Percentiles rank a stretch among this genome's conserved stretches.
These are phyloP conservation scores for Coccomyxa sp. DNA, from an alignment of 139 green algal species.

Conservation along the genomic window DNA sequence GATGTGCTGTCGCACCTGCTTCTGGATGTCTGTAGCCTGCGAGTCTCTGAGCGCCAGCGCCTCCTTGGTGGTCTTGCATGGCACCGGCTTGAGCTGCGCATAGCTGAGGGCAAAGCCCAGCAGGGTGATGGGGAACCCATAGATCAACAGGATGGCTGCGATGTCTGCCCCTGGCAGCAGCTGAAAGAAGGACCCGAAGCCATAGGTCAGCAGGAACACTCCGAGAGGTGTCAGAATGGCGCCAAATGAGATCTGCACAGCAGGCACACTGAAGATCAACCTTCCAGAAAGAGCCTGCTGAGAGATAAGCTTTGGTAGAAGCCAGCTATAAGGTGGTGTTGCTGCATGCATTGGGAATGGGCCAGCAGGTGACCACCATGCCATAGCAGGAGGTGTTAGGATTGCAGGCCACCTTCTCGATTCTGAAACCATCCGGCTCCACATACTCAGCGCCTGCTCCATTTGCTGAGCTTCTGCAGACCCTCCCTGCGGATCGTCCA, in stretches of 20 bases:
- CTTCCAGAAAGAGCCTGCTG: too few relatives aligned
- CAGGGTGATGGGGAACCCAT: conserved; percentile 93
- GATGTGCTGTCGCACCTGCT: conserved; percentile 59
- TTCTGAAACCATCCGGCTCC: not conserved
- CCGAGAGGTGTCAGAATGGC: conserved; percentile 78
- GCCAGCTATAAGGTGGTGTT: not conserved
- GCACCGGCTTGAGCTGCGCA: conserved; percentile 80
- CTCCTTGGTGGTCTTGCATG: conserved; percentile 65
- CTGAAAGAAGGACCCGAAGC: conserved; percentile 92
- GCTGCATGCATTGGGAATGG: not conserved
- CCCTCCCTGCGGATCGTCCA: too few relatives aligned
- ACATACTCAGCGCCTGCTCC: not conserved
- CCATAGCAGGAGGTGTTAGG: not conserved
- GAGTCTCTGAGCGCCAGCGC: conserved; percentile 69
- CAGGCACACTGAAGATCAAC: not conserved
- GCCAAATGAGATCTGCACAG: conserved; percentile 75
- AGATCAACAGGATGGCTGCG: conserved; percentile 91
- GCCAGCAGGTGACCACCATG: not conserved
- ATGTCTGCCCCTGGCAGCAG: conserved; percentile 85
- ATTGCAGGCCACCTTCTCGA: not conserved
- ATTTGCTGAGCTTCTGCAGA: too few relatives aligned
- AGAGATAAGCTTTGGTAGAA: not conserved
- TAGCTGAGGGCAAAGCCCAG: conserved; percentile 94
- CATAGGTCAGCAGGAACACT: conserved; percentile 71
- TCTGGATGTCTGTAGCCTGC: conserved; percentile 95